A percentile compares a stretch with the other conserved stretches of the same genome.
Conservation (phyloP, 2,329 filamentous ascomycete species). For the Penicillium crustosum region DNA sequence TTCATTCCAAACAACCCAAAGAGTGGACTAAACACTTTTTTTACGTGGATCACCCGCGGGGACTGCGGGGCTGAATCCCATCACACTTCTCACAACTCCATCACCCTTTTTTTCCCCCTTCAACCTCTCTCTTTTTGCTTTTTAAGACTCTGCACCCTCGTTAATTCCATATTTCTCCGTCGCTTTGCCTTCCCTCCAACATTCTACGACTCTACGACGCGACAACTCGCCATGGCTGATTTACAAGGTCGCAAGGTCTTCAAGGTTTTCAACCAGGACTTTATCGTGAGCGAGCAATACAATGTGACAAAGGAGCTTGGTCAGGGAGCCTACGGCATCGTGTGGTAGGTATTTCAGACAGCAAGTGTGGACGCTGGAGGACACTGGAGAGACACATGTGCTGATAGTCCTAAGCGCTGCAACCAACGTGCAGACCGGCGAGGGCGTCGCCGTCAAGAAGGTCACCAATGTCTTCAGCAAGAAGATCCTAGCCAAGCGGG, state of each 20-base stretch:
- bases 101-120: conserved; percentile 15
- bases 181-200: background rate
- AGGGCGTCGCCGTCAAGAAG: conserved; percentile 98
- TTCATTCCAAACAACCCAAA: background rate
- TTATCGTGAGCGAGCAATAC: conserved; percentile 96
- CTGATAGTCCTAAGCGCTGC: conserved; percentile 65
- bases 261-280: conserved; percentile 99
- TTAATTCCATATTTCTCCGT: conserved; percentile 3
- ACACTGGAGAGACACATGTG: background rate
- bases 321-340: conserved; percentile 97
- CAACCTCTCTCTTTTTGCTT: conserved; percentile 8
- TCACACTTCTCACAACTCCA: conserved; percentile 18
- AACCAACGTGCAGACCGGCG: conserved; percentile 83
- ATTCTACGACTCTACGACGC: conserved; percentile 3
- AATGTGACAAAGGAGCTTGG: conserved; percentile 98
- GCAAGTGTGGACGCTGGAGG: background rate
- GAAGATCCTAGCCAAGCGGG: conserved; percentile 98
- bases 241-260: conserved; percentile 81
- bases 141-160: conserved; percentile 1
- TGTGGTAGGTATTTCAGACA: conserved; percentile 66
- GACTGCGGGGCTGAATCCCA: conserved; percentile 28
- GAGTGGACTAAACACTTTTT: background rate
- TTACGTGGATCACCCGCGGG: conserved; percentile 22
- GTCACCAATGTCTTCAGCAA: conserved; percentile 99
- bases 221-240: conserved; percentile 53